Conservation (phyloP, 345 rosid genomes). For the Garcia nutans region DNA sequence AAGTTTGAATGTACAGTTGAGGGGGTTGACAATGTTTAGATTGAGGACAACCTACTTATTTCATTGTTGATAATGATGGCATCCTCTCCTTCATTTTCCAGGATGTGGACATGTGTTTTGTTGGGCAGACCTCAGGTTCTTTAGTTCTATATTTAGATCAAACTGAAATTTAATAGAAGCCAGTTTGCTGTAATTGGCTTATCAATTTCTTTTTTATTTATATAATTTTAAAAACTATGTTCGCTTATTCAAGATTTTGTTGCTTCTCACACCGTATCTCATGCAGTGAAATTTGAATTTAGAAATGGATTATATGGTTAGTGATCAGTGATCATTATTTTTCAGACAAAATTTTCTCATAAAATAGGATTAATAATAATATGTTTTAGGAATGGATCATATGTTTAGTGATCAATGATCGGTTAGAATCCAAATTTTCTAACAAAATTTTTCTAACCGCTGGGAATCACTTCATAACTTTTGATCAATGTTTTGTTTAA, state of each 20-base stretch:
- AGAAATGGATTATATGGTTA: too few species aligned
- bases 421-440: neutral
- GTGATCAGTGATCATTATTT: too few species aligned
- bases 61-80: neutral
- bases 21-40: conserved; percentile 5
- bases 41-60: neutral
- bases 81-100: conserved; percentile 10
- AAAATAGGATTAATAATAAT: neutral
- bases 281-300: too few species aligned
- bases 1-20: conserved; percentile 15
- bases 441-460: neutral
- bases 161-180: neutral
- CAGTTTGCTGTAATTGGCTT: neutral
- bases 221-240: neutral
- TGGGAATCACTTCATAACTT: too few species aligned
- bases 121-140: neutral
- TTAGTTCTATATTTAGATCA: neutral
- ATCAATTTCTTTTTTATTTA: neutral
- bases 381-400: too few species aligned
- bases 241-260: neutral
- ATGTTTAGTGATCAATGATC: too few species aligned
- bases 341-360: neutral
- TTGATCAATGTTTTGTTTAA: too few species aligned
- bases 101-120: conserved; percentile 2
- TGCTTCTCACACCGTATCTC: too few species aligned